These are phyloP conservation scores for Beverwykella pulmonaria DNA, from an alignment of 495 filamentous ascomycete species.

Conservation along the genomic window DNA sequence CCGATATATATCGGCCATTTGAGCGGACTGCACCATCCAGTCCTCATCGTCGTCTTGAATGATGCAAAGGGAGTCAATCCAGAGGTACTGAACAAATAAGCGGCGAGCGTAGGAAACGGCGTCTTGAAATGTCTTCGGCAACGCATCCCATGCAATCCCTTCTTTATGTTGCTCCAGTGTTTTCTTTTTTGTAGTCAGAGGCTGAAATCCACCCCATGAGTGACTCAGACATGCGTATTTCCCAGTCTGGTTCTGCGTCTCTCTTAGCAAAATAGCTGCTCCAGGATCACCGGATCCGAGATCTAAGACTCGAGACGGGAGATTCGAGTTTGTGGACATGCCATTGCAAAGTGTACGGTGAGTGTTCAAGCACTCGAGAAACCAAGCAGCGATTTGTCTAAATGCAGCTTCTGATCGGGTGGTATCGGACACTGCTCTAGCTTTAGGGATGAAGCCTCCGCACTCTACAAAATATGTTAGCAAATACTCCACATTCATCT, in stretches of 20 bases:
- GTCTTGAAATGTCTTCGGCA: conserved; percentile 19
- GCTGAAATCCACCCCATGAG: conserved; percentile 20
- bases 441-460: background rate
- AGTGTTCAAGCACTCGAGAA: background rate
- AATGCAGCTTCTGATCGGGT: background rate
- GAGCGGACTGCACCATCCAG: background rate
- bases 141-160: background rate
- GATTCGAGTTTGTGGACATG: background rate
- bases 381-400: background rate
- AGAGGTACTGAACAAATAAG: conserved; percentile 11
- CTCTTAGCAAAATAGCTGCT: background rate
- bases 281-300: background rate
- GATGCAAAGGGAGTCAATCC: conserved; percentile 25
- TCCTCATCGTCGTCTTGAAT: conserved; percentile 14
- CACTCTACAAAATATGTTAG: background rate
- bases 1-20: conserved; percentile 24
- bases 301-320: background rate
- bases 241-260: background rate
- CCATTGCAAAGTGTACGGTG: background rate
- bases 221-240: conserved; percentile 27
- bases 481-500: no score
- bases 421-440: background rate
- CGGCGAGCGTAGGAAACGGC: conserved; percentile 8
- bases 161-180: background rate
- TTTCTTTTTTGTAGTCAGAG: conserved; percentile 4